Evolutionary conservation across 306 rosid genomes (phyloP).

Genomic region (Mimosa bimucronata): DNA sequence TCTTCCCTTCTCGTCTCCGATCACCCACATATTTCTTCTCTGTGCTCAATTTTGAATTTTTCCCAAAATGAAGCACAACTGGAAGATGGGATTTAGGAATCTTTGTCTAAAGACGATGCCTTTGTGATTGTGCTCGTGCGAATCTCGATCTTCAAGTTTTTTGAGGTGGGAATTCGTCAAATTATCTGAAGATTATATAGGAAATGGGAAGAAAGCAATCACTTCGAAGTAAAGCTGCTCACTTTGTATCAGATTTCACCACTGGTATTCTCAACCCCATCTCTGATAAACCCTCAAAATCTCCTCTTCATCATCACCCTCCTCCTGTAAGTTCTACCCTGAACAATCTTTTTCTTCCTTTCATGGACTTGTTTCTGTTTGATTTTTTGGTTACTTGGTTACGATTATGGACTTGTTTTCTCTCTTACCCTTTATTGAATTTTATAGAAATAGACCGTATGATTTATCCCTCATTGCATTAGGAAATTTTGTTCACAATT

Average conservation of each 20-base stretch:
- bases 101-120: background rate
- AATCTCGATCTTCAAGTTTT: background rate
- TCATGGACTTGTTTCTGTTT: too few relatives aligned
- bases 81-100: constrained; percentile 14
- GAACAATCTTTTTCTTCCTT: too few relatives aligned
- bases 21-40: background rate
- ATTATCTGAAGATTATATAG: background rate
- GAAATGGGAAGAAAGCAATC: constrained; percentile 81
- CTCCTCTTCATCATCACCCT: constrained; percentile 39
- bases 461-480: background rate
- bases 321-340: constrained; percentile 52
- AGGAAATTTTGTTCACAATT: background rate
- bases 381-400: background rate
- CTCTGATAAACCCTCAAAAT: constrained; percentile 68
- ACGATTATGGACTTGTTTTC: background rate
- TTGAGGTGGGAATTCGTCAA: constrained; percentile 6
- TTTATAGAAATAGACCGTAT: background rate
- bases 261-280: constrained; percentile 85
- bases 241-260: constrained; percentile 81
- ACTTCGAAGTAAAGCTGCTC: constrained; percentile 77
- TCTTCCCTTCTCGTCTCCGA: background rate
- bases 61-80: background rate
- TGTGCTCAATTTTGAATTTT: background rate
- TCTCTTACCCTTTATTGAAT: background rate
- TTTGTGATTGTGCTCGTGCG: background rate